Percentiles rank a stretch among this genome's conserved stretches.
phyloP scores from a whole-genome alignment of 805 yeast species.

The Wickerhamiella domercqiae region DNA sequence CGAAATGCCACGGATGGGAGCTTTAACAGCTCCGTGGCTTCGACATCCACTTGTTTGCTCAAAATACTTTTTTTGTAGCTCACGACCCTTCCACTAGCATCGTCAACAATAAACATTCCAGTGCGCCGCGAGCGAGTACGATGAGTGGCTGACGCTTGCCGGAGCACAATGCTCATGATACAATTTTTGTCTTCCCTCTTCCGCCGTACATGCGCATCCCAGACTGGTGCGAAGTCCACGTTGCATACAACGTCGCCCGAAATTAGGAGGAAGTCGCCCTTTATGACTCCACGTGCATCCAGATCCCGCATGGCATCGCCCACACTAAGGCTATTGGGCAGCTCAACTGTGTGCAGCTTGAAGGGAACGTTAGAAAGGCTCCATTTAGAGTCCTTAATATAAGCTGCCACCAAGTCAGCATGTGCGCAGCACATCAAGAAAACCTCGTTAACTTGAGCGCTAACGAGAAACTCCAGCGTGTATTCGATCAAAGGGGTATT shows the following conservation, averaged over 20 bases:
- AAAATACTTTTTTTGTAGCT: slow-evolving; percentile 56
- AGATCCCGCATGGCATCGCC: slow-evolving; percentile 97
- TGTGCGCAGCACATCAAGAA: slow-evolving; percentile 81
- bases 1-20: slow-evolving; percentile 58
- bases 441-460: slow-evolving; percentile 80
- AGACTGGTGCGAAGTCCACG: slow-evolving; percentile 58
- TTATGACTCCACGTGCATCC: slow-evolving; percentile 77
- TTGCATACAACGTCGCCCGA: slow-evolving; percentile 95
- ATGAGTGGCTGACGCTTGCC: slow-evolving; percentile 72
- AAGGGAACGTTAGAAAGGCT: slow-evolving; percentile 52
- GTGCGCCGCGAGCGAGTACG: slow-evolving; percentile 61
- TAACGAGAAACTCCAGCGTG: slow-evolving; percentile 85
- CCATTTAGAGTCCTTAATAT: slow-evolving; percentile 43
- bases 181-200: slow-evolving; percentile 72
- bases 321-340: slow-evolving; percentile 76
- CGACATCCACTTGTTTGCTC: slow-evolving; percentile 22
- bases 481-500: slow-evolving; percentile 90
- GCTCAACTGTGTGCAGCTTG: slow-evolving; percentile 58
- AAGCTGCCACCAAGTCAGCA: slow-evolving; percentile 72
- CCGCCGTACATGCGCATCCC: slow-evolving; percentile 58
- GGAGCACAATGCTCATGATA: slow-evolving; percentile 83
- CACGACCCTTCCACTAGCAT: slow-evolving; percentile 56
- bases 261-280: slow-evolving; percentile 77
- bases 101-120: slow-evolving; percentile 71
- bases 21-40: slow-evolving; percentile 47